Evolutionary conservation across 2,329 filamentous ascomycete genomes (phyloP).

Genomic region (Trichoderma hamatum): DNA sequence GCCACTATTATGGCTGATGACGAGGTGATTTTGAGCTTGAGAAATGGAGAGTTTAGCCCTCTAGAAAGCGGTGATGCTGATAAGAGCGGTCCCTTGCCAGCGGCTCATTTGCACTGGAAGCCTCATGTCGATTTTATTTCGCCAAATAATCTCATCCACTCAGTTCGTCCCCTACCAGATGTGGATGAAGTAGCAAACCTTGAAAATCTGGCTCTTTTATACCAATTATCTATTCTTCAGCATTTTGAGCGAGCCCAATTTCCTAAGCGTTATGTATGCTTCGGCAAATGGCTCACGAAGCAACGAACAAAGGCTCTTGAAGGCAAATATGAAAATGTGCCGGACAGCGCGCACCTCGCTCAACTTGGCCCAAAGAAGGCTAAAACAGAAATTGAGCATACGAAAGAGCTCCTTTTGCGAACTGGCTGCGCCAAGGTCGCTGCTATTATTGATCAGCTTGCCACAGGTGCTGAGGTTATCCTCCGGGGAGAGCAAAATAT

Average conservation of each 20-base stretch:
- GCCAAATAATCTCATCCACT: constrained; percentile 1
- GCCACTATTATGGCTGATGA: not conserved
- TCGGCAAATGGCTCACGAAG: constrained; percentile 18
- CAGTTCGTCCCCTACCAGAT: not conserved
- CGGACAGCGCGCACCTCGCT: not conserved
- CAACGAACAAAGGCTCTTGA: not conserved
- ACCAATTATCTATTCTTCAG: not conserved
- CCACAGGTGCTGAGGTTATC: not conserved
- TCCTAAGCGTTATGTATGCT: not conserved
- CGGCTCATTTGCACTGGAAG: constrained; percentile 8
- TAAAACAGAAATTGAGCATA: not conserved
- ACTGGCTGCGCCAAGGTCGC: not conserved
- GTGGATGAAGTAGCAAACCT: not conserved
- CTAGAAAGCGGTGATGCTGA: not conserved
- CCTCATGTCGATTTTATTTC: constrained; percentile 12
- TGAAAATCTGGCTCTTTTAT: not conserved
- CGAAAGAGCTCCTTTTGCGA: not conserved
- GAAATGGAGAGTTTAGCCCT: constrained; percentile 7
- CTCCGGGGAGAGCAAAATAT: not conserved
- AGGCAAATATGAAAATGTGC: not conserved
- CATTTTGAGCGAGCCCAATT: not conserved
- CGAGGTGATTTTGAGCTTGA: not conserved
- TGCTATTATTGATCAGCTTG: not conserved
- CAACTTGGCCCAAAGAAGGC: not conserved
- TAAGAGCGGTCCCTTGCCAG: not conserved